Base-by-base conservation (phyloP, 2,329 filamentous ascomycete genomes). In the Colletotrichum tanaceti region DNA sequence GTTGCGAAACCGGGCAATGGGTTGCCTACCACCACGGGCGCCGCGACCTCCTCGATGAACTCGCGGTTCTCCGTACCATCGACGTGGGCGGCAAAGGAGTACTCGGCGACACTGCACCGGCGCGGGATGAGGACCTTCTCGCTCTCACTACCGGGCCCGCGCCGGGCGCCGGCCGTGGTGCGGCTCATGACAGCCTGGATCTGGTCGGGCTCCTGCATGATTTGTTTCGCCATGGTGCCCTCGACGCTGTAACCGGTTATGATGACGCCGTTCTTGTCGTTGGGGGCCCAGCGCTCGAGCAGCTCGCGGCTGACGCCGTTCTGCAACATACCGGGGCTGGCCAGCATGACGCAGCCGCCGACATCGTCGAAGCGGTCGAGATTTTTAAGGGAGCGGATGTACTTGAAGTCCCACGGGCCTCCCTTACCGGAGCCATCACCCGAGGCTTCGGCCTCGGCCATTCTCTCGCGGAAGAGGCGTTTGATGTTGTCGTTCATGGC, bases 401-500 rank as follows among this genome's bases (percentile, higher is more conserved):
- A 97, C 73, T 93, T 93, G 81, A 99, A 98, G 75, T 99, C 96
- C 94, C 96, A 99, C 0, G 96, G 96, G 0, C 92, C 92, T 43
- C 93, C 94, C 75, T 92, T 94, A 9, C 89, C 89, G 7, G 87
- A 87, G 2, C 86, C 87, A 72, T 94, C 92, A 10, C 93, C 92
- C 41, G 89, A 90, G 0, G 91, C 91, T 77, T 97, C 93, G 11
- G 93, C 93, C 77, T 97, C 93, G 4, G 93, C 93, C 89, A 97
- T 97, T 55, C 93, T 90, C 79, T 97, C 94, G 61, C 92, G 87
- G 80, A 98, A 98, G n/a, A 97, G 87, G 13, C 93, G 89, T 79
- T 97, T 98, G 83, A 99, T 98, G 75, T 98, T 98, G 76, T 98
- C 95, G 78, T 99, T 99, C 96, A 99, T 99, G 63, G 94, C 94